A percentile compares a stretch with the other conserved stretches of the same genome.
Conservation (phyloP, 345 rosid genomes). For the Populus ilicifolia region DNA sequence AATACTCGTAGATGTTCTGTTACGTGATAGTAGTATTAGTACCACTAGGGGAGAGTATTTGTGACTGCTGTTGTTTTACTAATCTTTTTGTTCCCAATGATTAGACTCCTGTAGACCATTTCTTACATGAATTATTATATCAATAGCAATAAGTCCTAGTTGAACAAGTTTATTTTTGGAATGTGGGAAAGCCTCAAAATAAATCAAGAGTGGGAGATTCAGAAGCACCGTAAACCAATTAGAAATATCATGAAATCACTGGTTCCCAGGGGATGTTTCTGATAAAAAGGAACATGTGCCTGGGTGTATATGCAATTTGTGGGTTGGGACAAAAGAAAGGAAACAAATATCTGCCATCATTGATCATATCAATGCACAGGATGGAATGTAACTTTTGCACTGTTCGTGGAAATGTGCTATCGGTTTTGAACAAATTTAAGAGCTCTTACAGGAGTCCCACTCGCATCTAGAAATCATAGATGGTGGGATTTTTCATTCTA, state of each 20-base stretch:
- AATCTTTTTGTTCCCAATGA: neutral
- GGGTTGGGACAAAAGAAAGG: neutral
- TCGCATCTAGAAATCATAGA: neutral
- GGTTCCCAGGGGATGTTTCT: neutral
- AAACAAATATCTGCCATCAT: neutral
- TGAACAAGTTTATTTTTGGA: neutral
- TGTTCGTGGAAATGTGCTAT: neutral
- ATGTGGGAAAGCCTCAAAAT: neutral
- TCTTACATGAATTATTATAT: neutral
- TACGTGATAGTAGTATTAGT: neutral
- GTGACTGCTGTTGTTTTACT: neutral
- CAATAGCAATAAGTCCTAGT: neutral
- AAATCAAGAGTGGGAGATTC: neutral
- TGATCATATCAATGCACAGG: neutral
- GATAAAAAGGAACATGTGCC: neutral
- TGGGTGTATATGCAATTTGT: neutral
- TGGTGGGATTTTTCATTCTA: neutral
- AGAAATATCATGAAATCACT: neutral
- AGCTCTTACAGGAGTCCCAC: neutral
- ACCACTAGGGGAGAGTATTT: neutral
- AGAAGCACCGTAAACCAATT: neutral
- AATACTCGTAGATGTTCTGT: neutral
- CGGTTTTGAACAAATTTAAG: neutral
- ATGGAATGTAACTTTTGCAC: neutral
- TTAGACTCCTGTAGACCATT: neutral